A percentile compares a stretch with the other conserved stretches of the same genome.
These are phyloP conservation scores for Byssothecium circinans DNA, from an alignment of 2,329 filamentous ascomycete species.

Conservation along the genomic window DNA sequence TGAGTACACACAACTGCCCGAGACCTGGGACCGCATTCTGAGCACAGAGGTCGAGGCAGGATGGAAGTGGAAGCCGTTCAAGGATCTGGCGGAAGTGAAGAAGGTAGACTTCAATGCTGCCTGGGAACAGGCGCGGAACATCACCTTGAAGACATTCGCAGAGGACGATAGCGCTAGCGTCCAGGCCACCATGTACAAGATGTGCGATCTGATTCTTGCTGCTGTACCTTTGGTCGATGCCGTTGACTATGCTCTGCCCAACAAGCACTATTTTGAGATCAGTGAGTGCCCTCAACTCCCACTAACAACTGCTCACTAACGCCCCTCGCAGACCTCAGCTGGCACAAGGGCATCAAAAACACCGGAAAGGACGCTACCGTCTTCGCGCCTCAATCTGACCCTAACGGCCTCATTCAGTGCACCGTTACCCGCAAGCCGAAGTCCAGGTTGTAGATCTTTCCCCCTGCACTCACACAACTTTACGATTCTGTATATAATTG, in stretches of 20 bases:
- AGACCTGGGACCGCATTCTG: conserved; percentile 93
- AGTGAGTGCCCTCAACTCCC: conserved; percentile 56
- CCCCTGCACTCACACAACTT: conserved; percentile 10
- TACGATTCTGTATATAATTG: conserved; percentile 14
- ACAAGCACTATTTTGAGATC: conserved; percentile 99
- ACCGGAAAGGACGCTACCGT: conserved; percentile 95
- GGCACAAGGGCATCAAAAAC: conserved; percentile 95
- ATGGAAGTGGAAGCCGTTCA: conserved; percentile 83
- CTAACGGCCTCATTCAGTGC: conserved; percentile 95
- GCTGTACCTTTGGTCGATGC: conserved; percentile 70
- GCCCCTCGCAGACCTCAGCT: conserved; percentile 72
- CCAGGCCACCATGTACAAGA: conserved; percentile 98
- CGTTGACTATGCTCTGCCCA: conserved; percentile 84
- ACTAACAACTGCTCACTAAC: conserved; percentile 9
- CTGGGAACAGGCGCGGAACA: conserved; percentile 74
- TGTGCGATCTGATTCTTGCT: conserved; percentile 83
- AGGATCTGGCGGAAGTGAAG: conserved; percentile 67
- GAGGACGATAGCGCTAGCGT: conserved; percentile 89
- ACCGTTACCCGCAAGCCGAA: conserved; percentile 68
- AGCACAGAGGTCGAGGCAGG: conserved; percentile 86
- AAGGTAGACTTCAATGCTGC: conserved; percentile 73
- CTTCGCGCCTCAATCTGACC: conserved; percentile 87
- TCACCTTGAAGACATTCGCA: conserved; percentile 91
- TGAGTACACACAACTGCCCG: conserved; percentile 86
- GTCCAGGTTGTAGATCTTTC: conserved; percentile 45